Base-by-base conservation (phyloP, 2,329 filamentous ascomycete genomes). In the Paecilomyces variotii region DNA sequence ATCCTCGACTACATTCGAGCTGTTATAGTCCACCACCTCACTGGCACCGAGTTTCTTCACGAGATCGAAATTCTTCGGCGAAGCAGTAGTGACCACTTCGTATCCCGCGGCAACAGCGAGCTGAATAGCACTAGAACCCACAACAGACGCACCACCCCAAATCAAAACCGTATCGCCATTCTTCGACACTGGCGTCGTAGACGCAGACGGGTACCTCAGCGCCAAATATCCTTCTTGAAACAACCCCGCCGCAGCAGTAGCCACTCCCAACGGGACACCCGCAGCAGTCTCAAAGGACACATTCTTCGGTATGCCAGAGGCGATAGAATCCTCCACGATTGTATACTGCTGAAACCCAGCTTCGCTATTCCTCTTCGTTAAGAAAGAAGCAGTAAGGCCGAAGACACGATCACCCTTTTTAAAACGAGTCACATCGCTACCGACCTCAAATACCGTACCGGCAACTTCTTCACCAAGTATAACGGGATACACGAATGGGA, bases 131-230 rank as follows among this genome's bases (percentile, higher is more conserved):
- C 67, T 70, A 32, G 72, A 72, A 0, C 81, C 80, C 2, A 81
- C 78, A 24, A 72, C 73, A 0, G 77, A 76, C 2, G 78, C 75
- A 0, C 81, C 82, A n/a, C 81, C 81, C 78, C 80, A 84, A 12
- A 83, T 66, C 4, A 83, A 63, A 0, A 79, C 9, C 12, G 28
- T 56, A 34, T 50, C 45, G 32, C 39, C 55, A 52, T 35, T 53
- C 27, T 25, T 24, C 19, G 4, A 32, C 19, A 4, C 24, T 19
- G 25, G 51, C 32, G 2, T 45, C 39, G 25, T 53, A 19, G 19
- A 19, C 39, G 39, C 19, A 19, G 56, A 54, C 49, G 57, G 57
- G n/a, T 56, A 26, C 10, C 27, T 39, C 50, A 53, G 50, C 24
- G 45, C 34, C 55, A 30, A 53, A 24, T 10, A 57, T 51, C 24